A percentile compares a stretch with the other conserved stretches of the same genome.
These are phyloP conservation scores for Cocos nucifera DNA, from an alignment of 176 grass and related monocot species.

Conservation along the genomic window DNA sequence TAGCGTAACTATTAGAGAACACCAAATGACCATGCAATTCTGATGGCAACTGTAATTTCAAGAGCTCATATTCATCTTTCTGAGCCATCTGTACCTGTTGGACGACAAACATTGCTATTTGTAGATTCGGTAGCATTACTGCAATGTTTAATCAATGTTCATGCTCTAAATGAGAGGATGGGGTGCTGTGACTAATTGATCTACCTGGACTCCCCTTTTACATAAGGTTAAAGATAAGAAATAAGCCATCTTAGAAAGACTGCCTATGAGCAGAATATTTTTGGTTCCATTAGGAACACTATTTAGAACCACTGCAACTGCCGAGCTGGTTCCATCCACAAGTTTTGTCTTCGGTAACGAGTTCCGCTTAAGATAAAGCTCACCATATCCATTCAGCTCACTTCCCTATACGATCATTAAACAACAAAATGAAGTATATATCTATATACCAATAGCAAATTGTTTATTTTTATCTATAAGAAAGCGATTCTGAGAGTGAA, in stretches of 20 bases:
- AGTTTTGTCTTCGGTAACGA: slow-evolving; percentile 29
- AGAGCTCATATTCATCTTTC: slow-evolving; percentile 12
- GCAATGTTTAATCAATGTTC: not conserved
- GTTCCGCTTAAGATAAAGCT: slow-evolving; percentile 44
- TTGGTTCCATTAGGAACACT: slow-evolving; percentile 23
- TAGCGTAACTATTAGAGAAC: slow-evolving; percentile 18
- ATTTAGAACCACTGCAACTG: slow-evolving; percentile 35
- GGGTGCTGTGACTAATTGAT: not conserved
- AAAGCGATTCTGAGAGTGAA: too few relatives aligned
- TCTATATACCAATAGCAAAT: too few relatives aligned
- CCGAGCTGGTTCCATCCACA: slow-evolving; percentile 54
- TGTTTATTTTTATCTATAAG: too few relatives aligned
- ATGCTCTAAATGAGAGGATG: not conserved
- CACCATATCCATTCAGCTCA: slow-evolving; percentile 41
- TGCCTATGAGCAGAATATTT: slow-evolving; percentile 46
- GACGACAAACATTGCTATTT: too few relatives aligned
- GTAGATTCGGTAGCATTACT: too few relatives aligned
- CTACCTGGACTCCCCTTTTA: slow-evolving; percentile 23
- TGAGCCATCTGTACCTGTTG: slow-evolving; percentile 39
- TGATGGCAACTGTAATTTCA: slow-evolving; percentile 24
- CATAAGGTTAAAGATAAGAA: slow-evolving; percentile 30
- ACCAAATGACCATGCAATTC: slow-evolving; percentile 20
- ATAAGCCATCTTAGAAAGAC: slow-evolving; percentile 19
- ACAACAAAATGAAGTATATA: too few relatives aligned
- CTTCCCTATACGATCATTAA: slow-evolving; percentile 12